These are phyloP conservation scores for Aspergillus egyptiacus DNA, from an alignment of 495 filamentous ascomycete species.

Conservation along the genomic window DNA sequence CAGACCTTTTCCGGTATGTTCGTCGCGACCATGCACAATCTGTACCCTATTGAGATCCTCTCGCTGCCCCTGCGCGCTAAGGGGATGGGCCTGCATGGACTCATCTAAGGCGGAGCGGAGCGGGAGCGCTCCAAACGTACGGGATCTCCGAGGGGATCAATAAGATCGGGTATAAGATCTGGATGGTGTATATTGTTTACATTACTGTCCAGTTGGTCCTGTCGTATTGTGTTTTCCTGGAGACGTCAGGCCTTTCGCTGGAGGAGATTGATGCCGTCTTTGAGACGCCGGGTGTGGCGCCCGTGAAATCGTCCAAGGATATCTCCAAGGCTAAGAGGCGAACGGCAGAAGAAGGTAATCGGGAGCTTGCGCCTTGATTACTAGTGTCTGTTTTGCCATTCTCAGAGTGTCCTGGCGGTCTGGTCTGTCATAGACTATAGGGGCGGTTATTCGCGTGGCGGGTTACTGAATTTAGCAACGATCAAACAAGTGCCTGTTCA, in stretches of 20 bases:
- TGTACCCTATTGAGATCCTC: slow-evolving; percentile 38
- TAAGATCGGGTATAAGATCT: slow-evolving; percentile 42
- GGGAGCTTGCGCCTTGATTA: slow-evolving; percentile 16
- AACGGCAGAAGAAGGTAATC: slow-evolving; percentile 18
- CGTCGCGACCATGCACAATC: slow-evolving; percentile 41
- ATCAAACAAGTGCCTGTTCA: no score
- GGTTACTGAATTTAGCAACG: no score
- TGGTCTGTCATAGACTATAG: no score
- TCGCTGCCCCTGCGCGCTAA: slow-evolving; percentile 36
- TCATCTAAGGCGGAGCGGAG: slow-evolving; percentile 38
- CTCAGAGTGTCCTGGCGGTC: no score
- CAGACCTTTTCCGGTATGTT: slow-evolving; percentile 36
- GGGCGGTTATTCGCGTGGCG: no score
- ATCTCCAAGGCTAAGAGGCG: slow-evolving; percentile 40
- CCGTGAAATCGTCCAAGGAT: slow-evolving; percentile 42
- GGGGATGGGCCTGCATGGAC: slow-evolving; percentile 38
- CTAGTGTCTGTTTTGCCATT: no score
- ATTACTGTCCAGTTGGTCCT: slow-evolving; percentile 36
- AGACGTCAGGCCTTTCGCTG: slow-evolving; percentile 31
- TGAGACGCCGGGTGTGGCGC: slow-evolving; percentile 37
- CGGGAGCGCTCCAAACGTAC: slow-evolving; percentile 33
- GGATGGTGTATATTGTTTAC: slow-evolving; percentile 40
- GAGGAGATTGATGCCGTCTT: slow-evolving; percentile 43
- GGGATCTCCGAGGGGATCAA: slow-evolving; percentile 38
- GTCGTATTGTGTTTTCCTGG: slow-evolving; percentile 40